Evolutionary conservation across 805 yeast genomes (phyloP).

Genomic region (Metschnikowia borealis): DNA sequence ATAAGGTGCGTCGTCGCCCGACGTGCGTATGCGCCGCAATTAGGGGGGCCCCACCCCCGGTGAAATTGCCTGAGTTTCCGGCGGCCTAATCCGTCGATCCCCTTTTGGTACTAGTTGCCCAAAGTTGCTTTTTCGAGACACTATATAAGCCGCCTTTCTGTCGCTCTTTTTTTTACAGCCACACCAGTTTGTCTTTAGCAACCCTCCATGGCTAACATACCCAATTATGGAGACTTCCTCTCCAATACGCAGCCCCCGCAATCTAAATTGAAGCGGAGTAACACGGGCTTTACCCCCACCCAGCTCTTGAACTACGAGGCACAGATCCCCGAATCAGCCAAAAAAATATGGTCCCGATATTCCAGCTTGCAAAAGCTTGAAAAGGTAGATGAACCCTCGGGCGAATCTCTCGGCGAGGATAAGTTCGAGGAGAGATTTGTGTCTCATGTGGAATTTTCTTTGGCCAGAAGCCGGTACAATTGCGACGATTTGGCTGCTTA

Average conservation of each 20-base stretch:
- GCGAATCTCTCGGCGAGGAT: slow-evolving; percentile 36
- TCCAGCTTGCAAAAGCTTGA: slow-evolving; percentile 41
- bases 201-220: background rate
- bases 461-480: slow-evolving; percentile 89
- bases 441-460: slow-evolving; percentile 82
- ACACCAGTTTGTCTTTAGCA: background rate
- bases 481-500: slow-evolving; percentile 92
- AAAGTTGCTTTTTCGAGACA: background rate
- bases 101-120: background rate
- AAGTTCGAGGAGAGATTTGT: slow-evolving; percentile 68
- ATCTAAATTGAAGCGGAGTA: slow-evolving; percentile 61
- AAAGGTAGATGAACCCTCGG: slow-evolving; percentile 5
- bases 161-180: background rate
- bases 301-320: slow-evolving; percentile 82
- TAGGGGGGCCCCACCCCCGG: background rate
- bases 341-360: slow-evolving; percentile 73
- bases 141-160: background rate
- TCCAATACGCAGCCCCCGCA: slow-evolving; percentile 21
- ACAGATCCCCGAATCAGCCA: slow-evolving; percentile 71
- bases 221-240: background rate
- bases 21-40: slow-evolving; percentile 1
- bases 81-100: background rate
- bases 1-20: slow-evolving; percentile 1
- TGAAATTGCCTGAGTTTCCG: slow-evolving; percentile 2
- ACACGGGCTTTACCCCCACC: slow-evolving; percentile 88